These are phyloP conservation scores for Jacaranda mimosifolia DNA, from an alignment of 257 asterid species.

Conservation along the genomic window DNA sequence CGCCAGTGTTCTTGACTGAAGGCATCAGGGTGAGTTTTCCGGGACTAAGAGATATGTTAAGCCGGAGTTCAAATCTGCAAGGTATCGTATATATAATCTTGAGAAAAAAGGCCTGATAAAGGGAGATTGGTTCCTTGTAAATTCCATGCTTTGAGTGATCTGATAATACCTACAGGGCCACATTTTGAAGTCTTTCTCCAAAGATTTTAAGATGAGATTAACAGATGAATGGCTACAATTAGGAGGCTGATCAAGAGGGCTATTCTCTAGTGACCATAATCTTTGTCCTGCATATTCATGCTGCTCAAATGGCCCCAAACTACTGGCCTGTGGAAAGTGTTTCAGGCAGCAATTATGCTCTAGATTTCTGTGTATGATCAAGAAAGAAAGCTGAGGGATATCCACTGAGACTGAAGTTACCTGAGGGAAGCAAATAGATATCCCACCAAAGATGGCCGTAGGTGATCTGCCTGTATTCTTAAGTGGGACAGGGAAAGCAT, in stretches of 20 bases:
- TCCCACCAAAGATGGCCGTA: conserved; percentile 56
- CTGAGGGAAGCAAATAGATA: conserved; percentile 64
- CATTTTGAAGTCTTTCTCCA: conserved; percentile 56
- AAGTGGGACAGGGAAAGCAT: not conserved
- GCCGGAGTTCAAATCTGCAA: conserved; percentile 65
- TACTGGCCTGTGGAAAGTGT: conserved; percentile 25
- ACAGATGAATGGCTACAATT: conserved; percentile 53
- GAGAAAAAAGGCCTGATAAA: not conserved
- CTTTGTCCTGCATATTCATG: conserved; percentile 56
- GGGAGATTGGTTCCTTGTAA: not conserved
- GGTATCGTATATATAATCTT: not conserved
- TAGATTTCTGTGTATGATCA: not conserved
- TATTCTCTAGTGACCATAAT: conserved; percentile 58
- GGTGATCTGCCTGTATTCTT: conserved; percentile 51
- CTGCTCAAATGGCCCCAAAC: conserved; percentile 54
- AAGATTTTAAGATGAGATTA: conserved; percentile 55
- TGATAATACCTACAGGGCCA: conserved; percentile 55
- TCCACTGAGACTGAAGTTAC: conserved; percentile 37
- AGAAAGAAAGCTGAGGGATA: not conserved
- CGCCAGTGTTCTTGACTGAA: conserved; percentile 63
- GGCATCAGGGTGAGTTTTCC: conserved; percentile 61
- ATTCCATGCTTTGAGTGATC: not conserved
- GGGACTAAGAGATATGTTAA: conserved; percentile 53
- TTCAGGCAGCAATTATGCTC: not conserved
- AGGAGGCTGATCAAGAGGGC: conserved; percentile 48